Base-by-base conservation (phyloP, 495 filamentous ascomycete species). In the Penicillium alfredii region DNA sequence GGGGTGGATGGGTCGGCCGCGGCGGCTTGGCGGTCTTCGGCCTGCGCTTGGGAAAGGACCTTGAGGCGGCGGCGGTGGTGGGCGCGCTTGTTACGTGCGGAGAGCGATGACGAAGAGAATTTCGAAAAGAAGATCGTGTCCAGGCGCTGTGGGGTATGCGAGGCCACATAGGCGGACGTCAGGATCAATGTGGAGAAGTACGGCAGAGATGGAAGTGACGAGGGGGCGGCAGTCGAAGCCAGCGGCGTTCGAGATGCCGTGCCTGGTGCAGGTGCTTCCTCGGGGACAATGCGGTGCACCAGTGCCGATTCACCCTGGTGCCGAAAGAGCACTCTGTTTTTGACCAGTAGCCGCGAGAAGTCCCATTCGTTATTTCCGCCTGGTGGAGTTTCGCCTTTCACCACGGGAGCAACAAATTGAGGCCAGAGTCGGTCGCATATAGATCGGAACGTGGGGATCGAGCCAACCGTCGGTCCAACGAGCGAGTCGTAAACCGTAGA, bases 121-220 rank as follows among this genome's bases (percentile, higher is more conserved):
- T 88, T 93, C 36, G 82, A 89, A 69, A 98, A 97, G 51, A 89
- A 81, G 18, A 79, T 72, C 2, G 78, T 70, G 58, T 98, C 92
- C 23, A 82, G 74, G 26, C 78, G 67, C 11, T 87, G 71, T 1
- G 85, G 79, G 52, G 86, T 97, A 65, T 89, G 85, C 3, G 88
- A 94, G 41, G 90, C 86, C 4, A 98, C 77, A 61, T 95, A 98
- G 13, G 89, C 80, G 31, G 88, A 84, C 23, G 90, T 74, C 9
- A 98, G 73, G 38, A 97, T 76, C 24, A 87, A 68, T 29, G 86
- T 82, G 13, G 92, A 81, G 51, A 85, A 87, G 45, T 86, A 83
- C 8, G 89, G 86, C 15, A 96, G 49, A 33, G 57, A 56, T 7
- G 62, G 63, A 4, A 68, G 58, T 8, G 56, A 58, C 2, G 66